Base-by-base conservation (phyloP, 345 rosid species). In the Adansonia digitata region DNA sequence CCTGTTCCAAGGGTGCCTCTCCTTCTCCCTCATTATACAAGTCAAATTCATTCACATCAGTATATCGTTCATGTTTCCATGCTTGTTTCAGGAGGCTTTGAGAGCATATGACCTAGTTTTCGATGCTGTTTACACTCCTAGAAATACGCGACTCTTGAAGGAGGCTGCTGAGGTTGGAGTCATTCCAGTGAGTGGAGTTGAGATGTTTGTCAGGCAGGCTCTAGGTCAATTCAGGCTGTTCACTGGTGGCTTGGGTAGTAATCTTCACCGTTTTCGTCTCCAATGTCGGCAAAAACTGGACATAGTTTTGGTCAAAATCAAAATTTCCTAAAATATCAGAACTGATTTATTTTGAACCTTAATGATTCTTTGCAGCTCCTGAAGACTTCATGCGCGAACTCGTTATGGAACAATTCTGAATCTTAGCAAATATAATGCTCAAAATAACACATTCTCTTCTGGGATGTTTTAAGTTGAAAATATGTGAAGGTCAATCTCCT, bases 361-460 rank as follows among this genome's bases (percentile, higher is more conserved):
- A n/a, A 12, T 57, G 18, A 57, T 12, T 29, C 62, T 74, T 71
- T 74, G 77, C 82, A 85, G 85, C 81, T 71, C 85, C 88, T 9
- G 85, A 85, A 75, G 84, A 72, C 27, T 85, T 82, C 81, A 80
- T 85, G 74, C 78, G 85, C 67, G 80, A 82, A 78, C 82, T 82
- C 20, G 88, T 85, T 43, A 63, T 82, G 22, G 84, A 82, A 43
- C 81, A 82, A 72, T 80, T 85, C 68, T 85, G 82, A 81, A 57
- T n/a, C 12, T 15, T n/a, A 34, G 43, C 24, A 62, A 34, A 2
- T 3, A n/a, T n/a, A 5, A 0, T 17, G 53, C 22, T 18, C 9
- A 49, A 49, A 49, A 49, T 49, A n/a, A 18, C 53, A 5, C 8
- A 1, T 2, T 49, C 22, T 49, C 53, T 46, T 46, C 51, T 49